Percentiles rank a stretch among this genome's conserved stretches.
Evolutionary conservation across 140 eudicot genomes (phyloP).

Genomic region (Flaveria floridana): DNA sequence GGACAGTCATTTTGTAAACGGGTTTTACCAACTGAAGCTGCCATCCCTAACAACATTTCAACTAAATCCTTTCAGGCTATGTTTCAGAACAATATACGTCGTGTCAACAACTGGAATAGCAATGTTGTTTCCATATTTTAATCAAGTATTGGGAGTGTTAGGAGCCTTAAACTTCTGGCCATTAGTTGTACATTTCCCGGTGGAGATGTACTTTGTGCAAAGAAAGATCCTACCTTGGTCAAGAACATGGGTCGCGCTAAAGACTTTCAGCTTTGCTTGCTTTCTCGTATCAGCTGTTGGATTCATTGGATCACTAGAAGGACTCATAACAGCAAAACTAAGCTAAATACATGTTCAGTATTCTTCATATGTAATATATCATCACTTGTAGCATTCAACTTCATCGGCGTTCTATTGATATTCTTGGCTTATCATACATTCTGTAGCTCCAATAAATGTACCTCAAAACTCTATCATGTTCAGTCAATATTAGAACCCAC

Average conservation of each 20-base stretch:
- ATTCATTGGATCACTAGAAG: constrained; percentile 51
- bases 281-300: constrained; percentile 45
- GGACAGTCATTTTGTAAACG: constrained; percentile 35
- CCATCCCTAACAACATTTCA: constrained; percentile 39
- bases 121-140: constrained; percentile 59
- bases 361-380: neutral
- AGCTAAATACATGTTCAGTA: constrained; percentile 25
- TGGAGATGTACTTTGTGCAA: constrained; percentile 57
- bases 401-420: neutral
- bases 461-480: neutral
- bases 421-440: constrained; percentile 14
- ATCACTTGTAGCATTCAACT: constrained; percentile 24
- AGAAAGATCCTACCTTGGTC: constrained; percentile 47
- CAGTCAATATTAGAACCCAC: neutral
- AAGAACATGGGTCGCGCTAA: constrained; percentile 43
- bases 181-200: constrained; percentile 49
- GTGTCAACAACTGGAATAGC: constrained; percentile 53
- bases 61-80: constrained; percentile 43
- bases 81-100: constrained; percentile 56
- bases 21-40: constrained; percentile 18
- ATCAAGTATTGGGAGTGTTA: constrained; percentile 59
- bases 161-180: constrained; percentile 74
- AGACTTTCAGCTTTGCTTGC: constrained; percentile 43
- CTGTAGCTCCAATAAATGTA: constrained; percentile 8
- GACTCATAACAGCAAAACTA: constrained; percentile 43